These are phyloP conservation scores for Lolium rigidum DNA, from an alignment of 176 grass and related monocot genomes.

Conservation along the genomic window DNA sequence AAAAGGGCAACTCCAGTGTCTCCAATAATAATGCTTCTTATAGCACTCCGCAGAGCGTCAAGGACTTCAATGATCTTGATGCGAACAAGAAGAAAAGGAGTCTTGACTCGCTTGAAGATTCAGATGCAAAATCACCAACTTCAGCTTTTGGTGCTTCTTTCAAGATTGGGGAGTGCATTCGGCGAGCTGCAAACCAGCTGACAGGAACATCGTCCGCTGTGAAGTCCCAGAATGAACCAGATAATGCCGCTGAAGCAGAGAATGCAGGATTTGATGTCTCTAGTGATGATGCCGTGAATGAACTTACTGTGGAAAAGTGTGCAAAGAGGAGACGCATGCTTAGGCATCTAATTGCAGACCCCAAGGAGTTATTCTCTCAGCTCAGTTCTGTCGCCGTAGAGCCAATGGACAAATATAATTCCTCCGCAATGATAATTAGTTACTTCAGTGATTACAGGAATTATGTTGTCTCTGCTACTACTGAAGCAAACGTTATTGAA, in stretches of 20 bases:
- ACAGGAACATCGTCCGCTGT: constrained; percentile 69
- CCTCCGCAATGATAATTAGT: constrained; percentile 48
- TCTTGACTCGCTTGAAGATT: constrained; percentile 60
- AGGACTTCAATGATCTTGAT: constrained; percentile 62
- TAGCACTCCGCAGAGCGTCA: constrained; percentile 37
- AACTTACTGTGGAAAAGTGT: constrained; percentile 55
- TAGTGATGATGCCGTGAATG: constrained; percentile 63
- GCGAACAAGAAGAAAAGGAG: constrained; percentile 56
- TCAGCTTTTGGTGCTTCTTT: constrained; percentile 74
- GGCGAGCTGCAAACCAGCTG: constrained; percentile 88
- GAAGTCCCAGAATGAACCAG: constrained; percentile 64
- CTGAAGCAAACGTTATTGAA: constrained; percentile 61
- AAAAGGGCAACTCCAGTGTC: constrained; percentile 47
- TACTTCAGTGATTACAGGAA: constrained; percentile 92
- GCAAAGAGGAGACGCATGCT: constrained; percentile 65
- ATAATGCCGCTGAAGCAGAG: constrained; percentile 51
- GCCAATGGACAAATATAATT: constrained; percentile 63
- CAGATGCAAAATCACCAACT: constrained; percentile 48
- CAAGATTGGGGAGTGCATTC: constrained; percentile 96
- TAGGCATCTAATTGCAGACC: constrained; percentile 64
- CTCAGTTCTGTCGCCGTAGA: constrained; percentile 63
- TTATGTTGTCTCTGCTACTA: constrained; percentile 64
- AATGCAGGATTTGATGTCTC: constrained; percentile 85
- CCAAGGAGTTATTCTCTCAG: constrained; percentile 71
- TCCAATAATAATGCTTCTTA: constrained; percentile 46